phyloP scores from a whole-genome alignment of 345 rosid species.

The Linum lewisii region DNA sequence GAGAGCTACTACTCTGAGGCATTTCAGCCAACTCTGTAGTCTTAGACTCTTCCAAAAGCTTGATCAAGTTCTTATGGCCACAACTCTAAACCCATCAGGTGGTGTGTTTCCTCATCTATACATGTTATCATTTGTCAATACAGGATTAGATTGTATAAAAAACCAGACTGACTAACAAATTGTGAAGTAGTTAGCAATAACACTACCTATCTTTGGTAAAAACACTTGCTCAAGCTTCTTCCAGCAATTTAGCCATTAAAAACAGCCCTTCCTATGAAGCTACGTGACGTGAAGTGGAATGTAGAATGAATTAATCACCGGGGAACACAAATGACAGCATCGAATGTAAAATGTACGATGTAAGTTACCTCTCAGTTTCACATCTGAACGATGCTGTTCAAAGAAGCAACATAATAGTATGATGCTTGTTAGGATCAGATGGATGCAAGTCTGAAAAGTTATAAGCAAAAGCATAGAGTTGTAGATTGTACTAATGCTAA shows the following conservation, averaged over 20 bases:
- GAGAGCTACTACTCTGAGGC: too few relatives aligned
- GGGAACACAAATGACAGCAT: too few relatives aligned
- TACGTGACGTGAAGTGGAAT: conserved; percentile 79
- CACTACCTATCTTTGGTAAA: conserved; percentile 66
- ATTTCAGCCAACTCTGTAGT: too few relatives aligned
- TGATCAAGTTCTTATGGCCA: conserved; percentile 78
- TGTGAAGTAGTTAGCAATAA: too few relatives aligned
- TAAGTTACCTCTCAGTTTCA: conserved; percentile 57
- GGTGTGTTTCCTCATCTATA: conserved; percentile 88
- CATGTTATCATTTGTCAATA: too few relatives aligned
- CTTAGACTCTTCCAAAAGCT: conserved; percentile 60
- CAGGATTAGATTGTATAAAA: too few relatives aligned
- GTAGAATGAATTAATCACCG: conserved; percentile 66
- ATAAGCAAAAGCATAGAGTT: too few relatives aligned
- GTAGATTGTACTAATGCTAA: conserved; percentile 54
- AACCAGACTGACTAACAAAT: too few relatives aligned
- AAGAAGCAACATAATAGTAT: conserved; percentile 8
- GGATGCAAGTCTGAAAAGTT: too few relatives aligned
- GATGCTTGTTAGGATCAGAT: background rate
- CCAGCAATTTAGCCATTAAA: conserved; percentile 62
- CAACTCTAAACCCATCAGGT: conserved; percentile 53
- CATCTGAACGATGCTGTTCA: conserved; percentile 80
- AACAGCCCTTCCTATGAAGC: conserved; percentile 82
- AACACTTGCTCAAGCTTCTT: conserved; percentile 78
- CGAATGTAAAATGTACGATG: too few relatives aligned